Evolutionary conservation across 352 stramenopile species (phyloP), one percentile per base, ranked within the genome.

Genomic region (Pythium aphanidermatum): DNA sequence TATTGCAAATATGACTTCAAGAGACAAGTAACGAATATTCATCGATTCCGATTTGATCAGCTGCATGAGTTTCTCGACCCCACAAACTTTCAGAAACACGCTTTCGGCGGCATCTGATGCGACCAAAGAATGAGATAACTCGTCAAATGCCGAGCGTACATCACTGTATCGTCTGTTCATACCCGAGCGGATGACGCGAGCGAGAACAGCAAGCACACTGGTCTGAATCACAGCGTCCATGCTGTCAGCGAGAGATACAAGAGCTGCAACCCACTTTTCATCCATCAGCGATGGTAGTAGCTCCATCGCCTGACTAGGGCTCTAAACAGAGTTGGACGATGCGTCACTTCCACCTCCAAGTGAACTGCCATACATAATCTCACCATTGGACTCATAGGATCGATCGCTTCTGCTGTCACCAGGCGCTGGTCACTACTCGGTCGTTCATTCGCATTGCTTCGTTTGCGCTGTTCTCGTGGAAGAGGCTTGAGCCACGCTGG

Each of bases 181-280:
- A 86, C 74, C 65, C 62, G 56, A 62, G 27, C 57, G 47, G 21
- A 87, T 34, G 38, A 82, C 57, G 17, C 66, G 63, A 14, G 72
- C 63, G 10, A 87, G 60, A n/a, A 87, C 44, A 12, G 63, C 75
- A 27, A 87, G 58, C 0, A 46, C 64, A 0, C 68, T 60, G 25
- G 68, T 70, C 34, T 78, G 69, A 30, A 80, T 58, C 28, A 76
- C 59, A 1, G 55, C 39, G 39, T 91, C 75, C 2, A 57, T 48
- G 39, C 67, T 82, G 34, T 74, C 69, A 5, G 79, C 49, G 0
- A 86, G 51, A 2, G 75, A 70, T 3, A 85, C 70, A 5, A 91
- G 60, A 19, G 73, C 68, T 2, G 73, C 73, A 17, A 88, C 54
- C 75, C 74, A 91, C 19, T 48, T 55, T 23, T 87, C 67, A 36